Evolutionary conservation across 2,329 filamentous ascomycete genomes (phyloP), one percentile per base, ranked within the genome.

Genomic region (Nemania sp.): DNA sequence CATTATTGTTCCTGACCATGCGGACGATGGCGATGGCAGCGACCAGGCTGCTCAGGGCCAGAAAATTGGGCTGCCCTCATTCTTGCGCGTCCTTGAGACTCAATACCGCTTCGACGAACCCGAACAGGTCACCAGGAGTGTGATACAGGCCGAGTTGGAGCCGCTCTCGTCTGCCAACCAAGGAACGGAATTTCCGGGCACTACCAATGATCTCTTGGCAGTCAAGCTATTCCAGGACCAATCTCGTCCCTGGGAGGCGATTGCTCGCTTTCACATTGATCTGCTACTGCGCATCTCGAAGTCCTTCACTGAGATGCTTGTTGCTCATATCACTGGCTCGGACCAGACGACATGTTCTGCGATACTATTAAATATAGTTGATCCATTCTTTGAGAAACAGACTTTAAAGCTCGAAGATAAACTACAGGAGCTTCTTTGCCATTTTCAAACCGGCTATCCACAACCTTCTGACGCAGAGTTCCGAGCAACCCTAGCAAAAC

Each of bases 41-140:
- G 11, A 11, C 3, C 2, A 79, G 3, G 86, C 90, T 66, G 71
- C 89, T 0, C 81, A 83, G 0, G 45, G 17, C 5, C 7, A 65
- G 0, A 17, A 40, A 17, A 40, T 54, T 1, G 55, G 62, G 1
- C 6, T 70, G 0, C 72, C 76, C 0, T 59, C 59, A 0, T 73
- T 74, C 46, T 70, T 80, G 18, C 35, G 62, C 1, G 37, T 53
- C 0, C 69, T 78, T 5, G 53, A 76, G 1, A 62, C 69, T 2
- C 64, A 68, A 1, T 79, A 78, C 52, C 50, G 71, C 0, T 69
- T 75, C 21, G 59, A 64, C 0, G 51, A 70, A 0, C 77, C 78
- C 1, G 39, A 57, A 35, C 39, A 52, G 5, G 63, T 71, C 11
- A 53, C 60, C 3, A 67, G 68, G 29, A 50, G 63, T 9, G 10